phyloP scores from a whole-genome alignment of 1,284 basidiomycete species.

The Pseudozyma thailandica region DNA sequence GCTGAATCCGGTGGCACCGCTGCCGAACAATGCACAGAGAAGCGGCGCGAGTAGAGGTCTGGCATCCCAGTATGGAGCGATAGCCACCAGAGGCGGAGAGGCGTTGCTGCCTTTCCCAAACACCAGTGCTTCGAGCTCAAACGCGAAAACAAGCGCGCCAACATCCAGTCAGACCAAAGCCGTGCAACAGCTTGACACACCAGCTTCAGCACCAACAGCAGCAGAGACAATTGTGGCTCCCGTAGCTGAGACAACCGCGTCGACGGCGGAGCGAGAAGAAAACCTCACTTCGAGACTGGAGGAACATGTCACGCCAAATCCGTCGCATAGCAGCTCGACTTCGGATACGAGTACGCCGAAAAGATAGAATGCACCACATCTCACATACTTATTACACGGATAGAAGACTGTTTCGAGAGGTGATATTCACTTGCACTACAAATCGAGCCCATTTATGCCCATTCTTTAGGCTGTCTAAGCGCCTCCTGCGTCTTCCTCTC shows the following conservation, averaged over 20 bases:
- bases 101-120: constrained; percentile 25
- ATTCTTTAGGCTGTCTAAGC: constrained; percentile 55
- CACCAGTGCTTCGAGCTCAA: constrained; percentile 1
- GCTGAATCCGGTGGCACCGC: constrained; percentile 10
- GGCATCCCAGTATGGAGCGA: constrained; percentile 14
- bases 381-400: no score
- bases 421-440: neutral
- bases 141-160: neutral
- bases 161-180: neutral
- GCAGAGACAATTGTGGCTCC: constrained; percentile 31
- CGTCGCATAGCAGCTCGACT: neutral
- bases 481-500: constrained; percentile 52
- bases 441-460: constrained; percentile 32
- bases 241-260: constrained; percentile 10
- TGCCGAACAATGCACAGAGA: neutral
- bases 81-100: constrained; percentile 4
- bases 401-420: neutral
- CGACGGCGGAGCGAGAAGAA: neutral
- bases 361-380: no score
- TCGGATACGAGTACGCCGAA: neutral
- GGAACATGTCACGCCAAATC: constrained; percentile 4
- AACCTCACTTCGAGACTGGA: constrained; percentile 10
- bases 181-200: neutral
- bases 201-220: constrained; percentile 16
- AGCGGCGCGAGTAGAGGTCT: constrained; percentile 2